Evolutionary conservation across 2,329 filamentous ascomycete species (phyloP).

Genomic region (Coniochaeta prunicola): DNA sequence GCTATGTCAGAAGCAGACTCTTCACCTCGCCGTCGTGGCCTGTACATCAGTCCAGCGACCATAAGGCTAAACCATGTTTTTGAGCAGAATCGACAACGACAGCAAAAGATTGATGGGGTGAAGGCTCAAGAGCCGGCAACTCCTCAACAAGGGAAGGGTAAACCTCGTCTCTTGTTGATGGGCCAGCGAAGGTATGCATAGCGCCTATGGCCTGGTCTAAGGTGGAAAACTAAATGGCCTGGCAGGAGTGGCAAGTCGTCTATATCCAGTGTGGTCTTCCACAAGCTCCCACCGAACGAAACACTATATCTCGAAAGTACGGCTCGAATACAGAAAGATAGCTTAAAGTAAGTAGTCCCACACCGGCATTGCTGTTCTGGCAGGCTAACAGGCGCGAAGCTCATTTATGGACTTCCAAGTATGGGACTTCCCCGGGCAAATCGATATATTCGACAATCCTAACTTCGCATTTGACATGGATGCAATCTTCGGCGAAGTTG

Average conservation of each 20-base stretch:
- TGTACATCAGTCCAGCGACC: constrained; percentile 46
- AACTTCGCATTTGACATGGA: constrained; percentile 87
- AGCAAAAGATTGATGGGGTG: constrained; percentile 40
- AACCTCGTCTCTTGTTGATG: constrained; percentile 87
- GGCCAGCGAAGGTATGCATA: constrained; percentile 74
- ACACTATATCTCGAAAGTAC: constrained; percentile 95
- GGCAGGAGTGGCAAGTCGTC: constrained; percentile 93
- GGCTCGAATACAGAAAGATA: constrained; percentile 87
- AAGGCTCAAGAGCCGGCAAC: constrained; percentile 37
- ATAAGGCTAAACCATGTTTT: constrained; percentile 58
- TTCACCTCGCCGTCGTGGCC: constrained; percentile 24
- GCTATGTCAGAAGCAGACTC: constrained; percentile 6
- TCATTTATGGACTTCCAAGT: constrained; percentile 99
- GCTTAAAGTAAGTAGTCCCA: constrained; percentile 67
- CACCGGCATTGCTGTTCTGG: background rate
- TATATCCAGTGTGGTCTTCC: constrained; percentile 97
- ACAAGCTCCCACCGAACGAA: constrained; percentile 93
- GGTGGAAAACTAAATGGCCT: constrained; percentile 9
- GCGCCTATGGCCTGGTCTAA: background rate
- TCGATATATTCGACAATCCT: constrained; percentile 81
- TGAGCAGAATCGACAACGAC: constrained; percentile 50
- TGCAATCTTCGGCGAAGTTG: constrained; percentile 88
- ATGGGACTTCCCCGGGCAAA: constrained; percentile 93
- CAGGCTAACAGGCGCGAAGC: constrained; percentile 36
- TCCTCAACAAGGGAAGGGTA: constrained; percentile 50